Percentiles rank a stretch among this genome's conserved stretches.
phyloP scores from a whole-genome alignment of 2,329 filamentous ascomycete species.

The Calonectria pseudoturangicola region DNA sequence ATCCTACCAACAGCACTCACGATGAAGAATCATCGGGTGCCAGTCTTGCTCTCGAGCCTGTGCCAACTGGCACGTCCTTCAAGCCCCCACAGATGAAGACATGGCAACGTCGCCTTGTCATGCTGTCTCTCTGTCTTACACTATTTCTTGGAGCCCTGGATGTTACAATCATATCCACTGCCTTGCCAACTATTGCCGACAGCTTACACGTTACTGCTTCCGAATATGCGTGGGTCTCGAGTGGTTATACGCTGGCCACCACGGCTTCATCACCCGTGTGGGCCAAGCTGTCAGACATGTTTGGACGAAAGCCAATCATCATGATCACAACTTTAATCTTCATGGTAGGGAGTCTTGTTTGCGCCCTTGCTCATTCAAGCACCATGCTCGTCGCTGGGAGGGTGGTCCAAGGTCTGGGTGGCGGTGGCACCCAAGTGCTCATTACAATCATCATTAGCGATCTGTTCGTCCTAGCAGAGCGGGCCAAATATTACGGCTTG shows the following conservation, averaged over 20 bases:
- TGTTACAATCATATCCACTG: constrained; percentile 55
- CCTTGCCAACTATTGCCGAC: constrained; percentile 53
- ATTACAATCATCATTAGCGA: constrained; percentile 67
- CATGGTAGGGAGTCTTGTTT: constrained; percentile 71
- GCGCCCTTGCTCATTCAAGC: constrained; percentile 66
- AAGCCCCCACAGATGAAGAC: constrained; percentile 47
- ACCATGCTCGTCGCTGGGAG: constrained; percentile 69
- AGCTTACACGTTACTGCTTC: constrained; percentile 46
- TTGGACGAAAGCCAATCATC: constrained; percentile 67
- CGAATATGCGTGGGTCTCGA: constrained; percentile 56
- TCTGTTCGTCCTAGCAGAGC: constrained; percentile 68
- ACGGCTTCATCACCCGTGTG: constrained; percentile 56
- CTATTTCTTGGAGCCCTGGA: constrained; percentile 53
- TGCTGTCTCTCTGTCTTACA: constrained; percentile 52
- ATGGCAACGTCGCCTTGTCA: constrained; percentile 48
- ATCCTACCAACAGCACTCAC: constrained; percentile 5
- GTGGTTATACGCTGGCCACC: constrained; percentile 51
- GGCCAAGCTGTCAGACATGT: constrained; percentile 70
- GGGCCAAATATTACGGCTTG: constrained; percentile 71
- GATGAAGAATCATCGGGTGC: constrained; percentile 27
- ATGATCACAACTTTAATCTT: constrained; percentile 67
- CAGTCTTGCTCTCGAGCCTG: constrained; percentile 42
- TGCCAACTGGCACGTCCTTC: constrained; percentile 48
- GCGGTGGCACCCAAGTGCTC: constrained; percentile 48
- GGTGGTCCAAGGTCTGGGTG: constrained; percentile 50